Base-by-base conservation (phyloP, 176 grass and related monocot species). In the Avena insularis region DNA sequence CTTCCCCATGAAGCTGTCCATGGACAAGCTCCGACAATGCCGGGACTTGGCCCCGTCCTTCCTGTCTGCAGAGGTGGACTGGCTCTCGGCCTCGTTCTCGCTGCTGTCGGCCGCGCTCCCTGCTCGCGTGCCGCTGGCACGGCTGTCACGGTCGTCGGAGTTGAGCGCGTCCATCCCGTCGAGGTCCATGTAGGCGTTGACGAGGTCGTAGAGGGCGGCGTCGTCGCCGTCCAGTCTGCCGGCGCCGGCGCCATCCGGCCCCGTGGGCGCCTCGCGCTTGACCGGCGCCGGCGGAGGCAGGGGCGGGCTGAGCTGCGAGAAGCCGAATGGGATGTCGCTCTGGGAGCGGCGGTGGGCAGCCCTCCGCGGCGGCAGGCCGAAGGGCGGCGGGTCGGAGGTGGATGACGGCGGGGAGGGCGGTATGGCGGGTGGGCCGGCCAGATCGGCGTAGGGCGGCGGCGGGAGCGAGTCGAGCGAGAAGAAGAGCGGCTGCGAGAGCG, bases 1-100 rank as follows among this genome's bases (percentile, higher is more conserved):
- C 84, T 93, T 94, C 45, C 86, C 93, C 90, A 95, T 92, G 79
- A 98, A 98, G 86, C 96, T 95, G 79, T 99, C 97, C 90, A 96
- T 88, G 8, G 94, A 99, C n/a, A 99, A 14, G 87, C 97, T 99
- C 47, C 94, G 87, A 55, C 92, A 92, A 91, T 99, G 97, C 62
- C 92, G 85, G 3, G 92, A 65, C 89, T 88, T 96, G 80, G 76
- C 90, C 55, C 40, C 77, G 72, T 86, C 83, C 87, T 83, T 79
- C 70, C 70, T 81, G 27, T 90, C 83, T 2, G 21, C 86, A 1
- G 87, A 89, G 55, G 60, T 91, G 65, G 65, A 93, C 20, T 80
- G 84, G 73, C 94, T 94, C 75, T 96, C 97, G 2, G 87, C 94
- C 77, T 99, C 92, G 56, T 96, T 96, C 77, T 96, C 94, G 62